Evolutionary conservation across 257 asterid species (phyloP).

Genomic region (Plantago major): DNA sequence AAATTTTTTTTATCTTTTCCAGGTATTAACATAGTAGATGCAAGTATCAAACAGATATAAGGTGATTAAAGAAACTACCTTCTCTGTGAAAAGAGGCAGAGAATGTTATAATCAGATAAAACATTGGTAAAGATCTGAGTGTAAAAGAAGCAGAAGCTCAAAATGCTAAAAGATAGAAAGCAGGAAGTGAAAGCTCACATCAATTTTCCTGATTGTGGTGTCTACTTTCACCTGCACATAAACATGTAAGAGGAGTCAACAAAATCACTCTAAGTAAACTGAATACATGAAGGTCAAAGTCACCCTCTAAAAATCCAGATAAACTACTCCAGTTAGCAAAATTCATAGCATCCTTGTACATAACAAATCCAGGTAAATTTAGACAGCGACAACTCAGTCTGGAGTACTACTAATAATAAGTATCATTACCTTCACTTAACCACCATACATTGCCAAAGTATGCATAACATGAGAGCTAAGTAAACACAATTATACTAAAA

Average conservation of each 20-base stretch:
- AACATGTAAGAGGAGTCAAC: constrained; percentile 18
- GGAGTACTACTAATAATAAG: too few species aligned
- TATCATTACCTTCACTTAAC: neutral
- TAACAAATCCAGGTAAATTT: neutral
- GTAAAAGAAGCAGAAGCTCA: neutral
- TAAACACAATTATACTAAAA: neutral
- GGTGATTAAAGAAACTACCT: neutral
- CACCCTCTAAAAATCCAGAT: constrained; percentile 4
- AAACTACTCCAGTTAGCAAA: constrained; percentile 7
- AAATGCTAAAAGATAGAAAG: neutral
- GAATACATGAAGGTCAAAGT: neutral
- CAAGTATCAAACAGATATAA: neutral
- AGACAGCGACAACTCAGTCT: neutral
- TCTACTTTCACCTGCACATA: constrained; percentile 86
- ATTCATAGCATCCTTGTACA: neutral
- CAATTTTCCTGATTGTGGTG: constrained; percentile 90
- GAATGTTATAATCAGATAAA: neutral
- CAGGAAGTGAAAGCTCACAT: constrained; percentile 49
- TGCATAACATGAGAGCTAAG: too few species aligned
- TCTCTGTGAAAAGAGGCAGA: neutral
- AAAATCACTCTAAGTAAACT: constrained; percentile 10
- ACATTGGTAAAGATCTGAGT: neutral
- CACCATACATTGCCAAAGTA: constrained; percentile 4
- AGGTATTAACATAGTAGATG: too few species aligned
- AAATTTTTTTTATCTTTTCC: too few species aligned